A percentile compares a stretch with the other conserved stretches of the same genome.
These are phyloP conservation scores for Zopfochytrium polystomum DNA, from an alignment of 371 early-diverging fungal species.

Conservation along the genomic window DNA sequence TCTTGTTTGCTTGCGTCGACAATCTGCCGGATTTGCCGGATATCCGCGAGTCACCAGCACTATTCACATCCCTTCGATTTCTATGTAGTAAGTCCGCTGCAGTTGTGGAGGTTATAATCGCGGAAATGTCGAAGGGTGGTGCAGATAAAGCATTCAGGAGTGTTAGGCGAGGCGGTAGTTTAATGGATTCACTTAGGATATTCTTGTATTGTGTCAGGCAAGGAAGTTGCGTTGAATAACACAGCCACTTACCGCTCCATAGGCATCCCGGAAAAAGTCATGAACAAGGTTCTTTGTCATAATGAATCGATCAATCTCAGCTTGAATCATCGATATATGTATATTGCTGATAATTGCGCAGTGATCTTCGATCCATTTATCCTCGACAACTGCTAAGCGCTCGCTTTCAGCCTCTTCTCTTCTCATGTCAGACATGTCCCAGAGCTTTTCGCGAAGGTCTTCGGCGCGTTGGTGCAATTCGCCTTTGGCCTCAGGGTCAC, in stretches of 20 bases:
- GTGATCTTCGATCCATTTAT: conserved; percentile 58
- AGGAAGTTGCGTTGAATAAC: background rate
- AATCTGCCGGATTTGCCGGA: no score
- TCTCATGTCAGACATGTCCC: conserved; percentile 55
- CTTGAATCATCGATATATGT: conserved; percentile 52
- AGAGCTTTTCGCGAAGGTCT: conserved; percentile 53
- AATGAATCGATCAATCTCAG: conserved; percentile 49
- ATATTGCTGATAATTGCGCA: conserved; percentile 44
- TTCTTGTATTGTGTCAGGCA: background rate
- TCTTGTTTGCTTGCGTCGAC: background rate
- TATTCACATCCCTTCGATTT: no score
- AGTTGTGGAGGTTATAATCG: background rate
- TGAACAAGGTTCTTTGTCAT: conserved; percentile 40
- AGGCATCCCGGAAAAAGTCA: conserved; percentile 51
- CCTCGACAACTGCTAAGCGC: conserved; percentile 46
- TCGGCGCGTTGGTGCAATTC: conserved; percentile 59
- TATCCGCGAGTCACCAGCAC: no score
- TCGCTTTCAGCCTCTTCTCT: conserved; percentile 56
- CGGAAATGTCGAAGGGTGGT: conserved; percentile 40
- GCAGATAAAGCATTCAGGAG: conserved; percentile 22
- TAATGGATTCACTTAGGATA: conserved; percentile 22
- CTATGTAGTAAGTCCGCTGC: background rate
- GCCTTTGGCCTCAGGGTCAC: conserved; percentile 52
- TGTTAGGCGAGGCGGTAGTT: conserved; percentile 29
- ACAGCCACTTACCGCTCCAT: conserved; percentile 33